Evolutionary conservation across 1,284 basidiomycete genomes (phyloP).

Genomic region (Moesziomyces globuligerus): DNA sequence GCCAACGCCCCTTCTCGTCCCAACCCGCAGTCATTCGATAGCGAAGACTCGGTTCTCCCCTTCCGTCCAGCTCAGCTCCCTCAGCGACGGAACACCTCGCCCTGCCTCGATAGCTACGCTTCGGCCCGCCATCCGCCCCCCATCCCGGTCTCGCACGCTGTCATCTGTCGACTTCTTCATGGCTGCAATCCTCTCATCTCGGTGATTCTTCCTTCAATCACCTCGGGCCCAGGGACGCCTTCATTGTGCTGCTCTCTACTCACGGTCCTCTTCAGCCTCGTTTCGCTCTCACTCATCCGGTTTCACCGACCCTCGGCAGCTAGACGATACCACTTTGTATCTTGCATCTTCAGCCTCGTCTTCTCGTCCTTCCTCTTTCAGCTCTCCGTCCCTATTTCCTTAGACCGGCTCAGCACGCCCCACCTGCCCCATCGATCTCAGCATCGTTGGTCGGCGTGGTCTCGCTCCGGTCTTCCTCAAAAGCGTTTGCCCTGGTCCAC

Average conservation of each 20-base stretch:
- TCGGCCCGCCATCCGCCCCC: neutral
- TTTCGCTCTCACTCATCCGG: neutral
- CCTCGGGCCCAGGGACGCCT: conserved; percentile 45
- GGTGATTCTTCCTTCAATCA: conserved; percentile 32
- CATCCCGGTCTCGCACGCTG: conserved; percentile 7
- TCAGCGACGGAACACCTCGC: too few relatives aligned
- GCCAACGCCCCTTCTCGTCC: too few relatives aligned
- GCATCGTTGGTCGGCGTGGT: neutral
- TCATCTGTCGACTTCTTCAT: conserved; percentile 25
- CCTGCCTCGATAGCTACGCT: neutral
- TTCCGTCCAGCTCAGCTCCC: too few relatives aligned
- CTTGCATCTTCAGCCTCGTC: neutral
- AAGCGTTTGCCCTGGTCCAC: conserved; percentile 28
- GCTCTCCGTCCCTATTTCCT: neutral
- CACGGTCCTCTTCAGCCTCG: conserved; percentile 3
- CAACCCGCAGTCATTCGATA: too few relatives aligned
- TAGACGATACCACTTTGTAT: too few relatives aligned
- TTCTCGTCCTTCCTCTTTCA: neutral
- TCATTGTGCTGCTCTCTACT: conserved; percentile 48
- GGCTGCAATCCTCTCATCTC: conserved; percentile 21
- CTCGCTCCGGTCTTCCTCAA: conserved; percentile 16
- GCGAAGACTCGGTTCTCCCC: too few relatives aligned
- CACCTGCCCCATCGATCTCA: too few relatives aligned
- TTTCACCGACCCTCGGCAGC: neutral
- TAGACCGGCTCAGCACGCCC: too few relatives aligned